Conservation (phyloP, 768 basidiomycete genomes). For the Tylopilus vinaceipallidus region DNA sequence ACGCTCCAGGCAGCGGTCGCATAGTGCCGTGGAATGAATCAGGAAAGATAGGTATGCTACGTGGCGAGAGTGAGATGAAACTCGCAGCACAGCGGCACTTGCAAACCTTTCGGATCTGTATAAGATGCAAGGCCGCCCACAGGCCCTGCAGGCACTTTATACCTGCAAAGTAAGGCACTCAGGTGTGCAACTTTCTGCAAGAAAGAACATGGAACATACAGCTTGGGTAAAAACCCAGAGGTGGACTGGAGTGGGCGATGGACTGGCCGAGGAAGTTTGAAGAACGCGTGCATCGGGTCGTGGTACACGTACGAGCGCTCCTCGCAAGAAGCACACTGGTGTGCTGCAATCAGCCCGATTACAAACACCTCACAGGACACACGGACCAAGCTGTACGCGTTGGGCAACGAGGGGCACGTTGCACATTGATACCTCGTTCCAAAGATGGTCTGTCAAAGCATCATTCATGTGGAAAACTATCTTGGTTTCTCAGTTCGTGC, state of each 20-base stretch:
- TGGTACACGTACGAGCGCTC: slow-evolving; percentile 73
- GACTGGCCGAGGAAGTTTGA: slow-evolving; percentile 82
- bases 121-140: slow-evolving; percentile 35
- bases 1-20: slow-evolving; percentile 80
- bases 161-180: slow-evolving; percentile 43
- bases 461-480: background rate
- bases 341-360: background rate
- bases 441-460: slow-evolving; percentile 54
- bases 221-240: slow-evolving; percentile 61
- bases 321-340: slow-evolving; percentile 81
- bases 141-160: slow-evolving; percentile 62
- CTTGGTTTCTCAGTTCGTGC: background rate
- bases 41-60: slow-evolving; percentile 64
- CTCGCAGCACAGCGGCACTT: background rate
- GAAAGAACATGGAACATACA: slow-evolving; percentile 44
- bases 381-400: slow-evolving; percentile 68
- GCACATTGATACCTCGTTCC: slow-evolving; percentile 89
- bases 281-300: slow-evolving; percentile 82
- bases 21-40: slow-evolving; percentile 66
- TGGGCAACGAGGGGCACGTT: slow-evolving; percentile 76
- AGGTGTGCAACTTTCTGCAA: background rate
- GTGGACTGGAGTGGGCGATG: slow-evolving; percentile 54
- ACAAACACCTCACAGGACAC: background rate
- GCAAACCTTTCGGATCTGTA: slow-evolving; percentile 56
- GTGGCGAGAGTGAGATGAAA: background rate